phyloP scores from a whole-genome alignment of 176 grass and related monocot species.

The Aegilops tauschii region DNA sequence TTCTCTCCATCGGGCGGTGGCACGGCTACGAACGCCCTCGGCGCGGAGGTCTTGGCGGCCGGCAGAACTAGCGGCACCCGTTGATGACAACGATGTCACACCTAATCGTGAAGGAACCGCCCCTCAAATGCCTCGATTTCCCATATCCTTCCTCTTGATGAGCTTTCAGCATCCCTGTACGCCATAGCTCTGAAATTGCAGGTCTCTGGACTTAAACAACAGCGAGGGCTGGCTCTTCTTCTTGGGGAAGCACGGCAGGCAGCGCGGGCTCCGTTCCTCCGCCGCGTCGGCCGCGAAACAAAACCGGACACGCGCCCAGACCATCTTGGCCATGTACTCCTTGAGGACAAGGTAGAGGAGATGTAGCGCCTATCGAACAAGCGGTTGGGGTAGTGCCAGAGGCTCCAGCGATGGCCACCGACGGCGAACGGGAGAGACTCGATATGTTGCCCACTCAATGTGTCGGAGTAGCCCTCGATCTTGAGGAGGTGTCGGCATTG shows the following conservation, averaged over 20 bases:
- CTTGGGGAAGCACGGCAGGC: background rate
- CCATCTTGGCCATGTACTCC: too few species aligned
- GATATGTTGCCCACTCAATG: background rate
- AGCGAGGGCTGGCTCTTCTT: background rate
- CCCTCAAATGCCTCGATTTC: background rate
- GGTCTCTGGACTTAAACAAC: background rate
- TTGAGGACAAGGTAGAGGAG: too few species aligned
- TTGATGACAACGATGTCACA: background rate
- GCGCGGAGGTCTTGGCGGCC: background rate
- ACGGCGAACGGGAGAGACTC: background rate
- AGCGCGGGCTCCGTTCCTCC: background rate
- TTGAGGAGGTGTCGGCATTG: background rate
- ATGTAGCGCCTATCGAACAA: too few species aligned
- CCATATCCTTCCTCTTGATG: background rate
- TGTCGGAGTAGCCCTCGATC: slow-evolving; percentile 23
- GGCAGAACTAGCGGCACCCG: background rate
- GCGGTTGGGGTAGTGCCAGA: background rate
- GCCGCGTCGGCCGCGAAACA: background rate
- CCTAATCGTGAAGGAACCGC: background rate
- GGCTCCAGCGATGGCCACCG: background rate
- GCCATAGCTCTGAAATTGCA: too few species aligned
- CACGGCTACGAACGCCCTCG: too few species aligned
- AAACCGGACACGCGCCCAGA: too few species aligned
- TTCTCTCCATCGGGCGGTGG: too few species aligned
- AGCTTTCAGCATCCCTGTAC: too few species aligned